These are phyloP conservation scores for Dujonia santamariae DNA, from an alignment of 1,139 yeast genomes.

Conservation along the genomic window DNA sequence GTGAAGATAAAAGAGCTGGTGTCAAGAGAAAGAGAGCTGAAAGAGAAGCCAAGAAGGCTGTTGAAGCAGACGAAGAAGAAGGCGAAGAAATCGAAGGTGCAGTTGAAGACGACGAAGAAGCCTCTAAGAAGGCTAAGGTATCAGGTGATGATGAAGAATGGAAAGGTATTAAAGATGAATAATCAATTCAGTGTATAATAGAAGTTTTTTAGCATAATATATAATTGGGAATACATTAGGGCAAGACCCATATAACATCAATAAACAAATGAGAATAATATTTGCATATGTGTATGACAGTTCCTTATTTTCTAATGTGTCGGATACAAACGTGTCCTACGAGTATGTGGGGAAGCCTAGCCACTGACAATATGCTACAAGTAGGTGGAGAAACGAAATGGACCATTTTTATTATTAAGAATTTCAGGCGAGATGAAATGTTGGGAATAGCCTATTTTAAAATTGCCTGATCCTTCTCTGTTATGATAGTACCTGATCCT, in stretches of 20 bases:
- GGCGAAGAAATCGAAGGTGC: slow-evolving; percentile 29
- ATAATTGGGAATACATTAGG: not conserved
- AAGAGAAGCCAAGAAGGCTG: slow-evolving; percentile 28
- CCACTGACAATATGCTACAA: too few species aligned
- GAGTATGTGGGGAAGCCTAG: too few species aligned
- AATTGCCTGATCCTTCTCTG: too few species aligned
- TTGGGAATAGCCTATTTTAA: too few species aligned
- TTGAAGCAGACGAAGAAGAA: slow-evolving; percentile 19
- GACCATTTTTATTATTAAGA: too few species aligned
- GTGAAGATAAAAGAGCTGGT: slow-evolving; percentile 54
- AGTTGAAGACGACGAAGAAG: slow-evolving; percentile 30
- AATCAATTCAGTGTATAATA: slow-evolving; percentile 1
- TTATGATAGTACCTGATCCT: too few species aligned
- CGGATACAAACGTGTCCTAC: too few species aligned
- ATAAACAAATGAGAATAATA: too few species aligned
- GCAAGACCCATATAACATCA: not conserved
- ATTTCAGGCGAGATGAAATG: too few species aligned
- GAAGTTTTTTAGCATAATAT: slow-evolving; percentile 2
- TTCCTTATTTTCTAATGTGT: too few species aligned
- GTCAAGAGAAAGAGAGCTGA: slow-evolving; percentile 52
- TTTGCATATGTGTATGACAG: too few species aligned
- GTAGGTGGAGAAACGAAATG: too few species aligned
- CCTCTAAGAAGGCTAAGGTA: slow-evolving; percentile 5
- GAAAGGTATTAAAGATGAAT: slow-evolving; percentile 11
- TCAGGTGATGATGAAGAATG: slow-evolving; percentile 9